A percentile compares a stretch with the other conserved stretches of the same genome.
Conservation (phyloP, 2,329 filamentous ascomycete genomes). For the Epichloe gansuensis region DNA sequence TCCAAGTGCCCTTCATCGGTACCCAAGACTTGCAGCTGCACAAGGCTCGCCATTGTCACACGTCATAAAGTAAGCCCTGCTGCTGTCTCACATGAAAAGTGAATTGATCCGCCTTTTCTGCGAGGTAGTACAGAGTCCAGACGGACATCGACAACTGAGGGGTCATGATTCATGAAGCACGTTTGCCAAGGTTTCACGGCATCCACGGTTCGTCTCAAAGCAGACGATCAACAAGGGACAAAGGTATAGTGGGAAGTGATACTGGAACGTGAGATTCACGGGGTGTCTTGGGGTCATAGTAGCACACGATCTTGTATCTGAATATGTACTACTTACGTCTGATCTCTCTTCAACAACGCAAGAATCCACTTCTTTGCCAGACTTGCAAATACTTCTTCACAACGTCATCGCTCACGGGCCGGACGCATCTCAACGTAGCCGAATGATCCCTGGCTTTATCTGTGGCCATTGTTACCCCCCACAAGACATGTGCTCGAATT, state of each 20-base stretch:
- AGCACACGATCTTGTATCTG: too few relatives aligned
- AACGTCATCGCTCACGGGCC: not conserved
- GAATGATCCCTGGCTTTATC: slow-evolving; percentile 2
- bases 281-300: too few relatives aligned
- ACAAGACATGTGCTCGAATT: slow-evolving; percentile 2
- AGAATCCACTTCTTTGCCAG: not conserved
- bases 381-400: not conserved
- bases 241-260: too few relatives aligned
- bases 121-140: not conserved
- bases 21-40: too few relatives aligned
- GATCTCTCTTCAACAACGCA: not conserved
- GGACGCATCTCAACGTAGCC: not conserved
- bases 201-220: too few relatives aligned
- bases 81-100: not conserved
- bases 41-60: not conserved
- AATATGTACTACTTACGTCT: too few relatives aligned
- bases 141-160: too few relatives aligned
- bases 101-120: not conserved
- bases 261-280: too few relatives aligned
- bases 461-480: slow-evolving; percentile 1
- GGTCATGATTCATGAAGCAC: not conserved
- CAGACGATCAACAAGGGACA: too few relatives aligned
- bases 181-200: not conserved
- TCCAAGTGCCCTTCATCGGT: too few relatives aligned
- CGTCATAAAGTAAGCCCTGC: too few relatives aligned